Evolutionary conservation across 2,329 filamentous ascomycete species (phyloP).

Genomic region (Phialocephala subalpina): DNA sequence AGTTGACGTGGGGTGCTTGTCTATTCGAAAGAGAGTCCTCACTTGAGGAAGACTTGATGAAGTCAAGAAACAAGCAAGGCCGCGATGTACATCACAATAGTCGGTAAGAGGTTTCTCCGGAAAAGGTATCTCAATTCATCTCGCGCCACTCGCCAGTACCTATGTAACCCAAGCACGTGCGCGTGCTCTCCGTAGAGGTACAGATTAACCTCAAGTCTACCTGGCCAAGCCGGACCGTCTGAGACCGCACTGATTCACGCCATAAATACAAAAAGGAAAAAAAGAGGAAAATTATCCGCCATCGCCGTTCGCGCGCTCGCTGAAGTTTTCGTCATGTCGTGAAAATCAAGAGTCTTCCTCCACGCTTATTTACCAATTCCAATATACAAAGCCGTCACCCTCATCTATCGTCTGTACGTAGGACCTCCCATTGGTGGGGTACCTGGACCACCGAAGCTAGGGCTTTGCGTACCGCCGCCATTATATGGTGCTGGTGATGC

Average conservation of each 20-base stretch:
- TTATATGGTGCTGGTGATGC: conserved; percentile 35
- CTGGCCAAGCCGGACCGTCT: not conserved
- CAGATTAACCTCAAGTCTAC: conserved; percentile 1
- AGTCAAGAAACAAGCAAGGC: no score
- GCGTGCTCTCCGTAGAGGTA: not conserved
- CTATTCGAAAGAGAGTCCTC: no score
- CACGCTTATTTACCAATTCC: not conserved
- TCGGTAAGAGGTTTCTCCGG: no score
- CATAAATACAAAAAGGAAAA: conserved; percentile 3
- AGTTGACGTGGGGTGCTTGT: no score
- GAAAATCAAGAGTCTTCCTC: not conserved
- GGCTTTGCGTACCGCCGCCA: conserved; percentile 22
- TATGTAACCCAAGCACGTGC: not conserved
- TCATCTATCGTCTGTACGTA: conserved; percentile 19
- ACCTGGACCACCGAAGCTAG: conserved; percentile 17
- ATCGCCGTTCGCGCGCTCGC: not conserved
- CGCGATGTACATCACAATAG: no score
- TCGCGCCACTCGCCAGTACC: not conserved
- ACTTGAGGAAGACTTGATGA: no score
- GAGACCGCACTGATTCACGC: not conserved
- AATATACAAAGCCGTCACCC: not conserved
- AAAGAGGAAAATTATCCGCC: conserved; percentile 5
- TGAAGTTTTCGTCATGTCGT: conserved; percentile 6
- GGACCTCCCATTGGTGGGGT: conserved; percentile 12
- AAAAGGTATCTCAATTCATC: not conserved